Evolutionary conservation across 371 early-diverging fungal genomes (phyloP).

Genomic region (Apophysomyces sp.): DNA sequence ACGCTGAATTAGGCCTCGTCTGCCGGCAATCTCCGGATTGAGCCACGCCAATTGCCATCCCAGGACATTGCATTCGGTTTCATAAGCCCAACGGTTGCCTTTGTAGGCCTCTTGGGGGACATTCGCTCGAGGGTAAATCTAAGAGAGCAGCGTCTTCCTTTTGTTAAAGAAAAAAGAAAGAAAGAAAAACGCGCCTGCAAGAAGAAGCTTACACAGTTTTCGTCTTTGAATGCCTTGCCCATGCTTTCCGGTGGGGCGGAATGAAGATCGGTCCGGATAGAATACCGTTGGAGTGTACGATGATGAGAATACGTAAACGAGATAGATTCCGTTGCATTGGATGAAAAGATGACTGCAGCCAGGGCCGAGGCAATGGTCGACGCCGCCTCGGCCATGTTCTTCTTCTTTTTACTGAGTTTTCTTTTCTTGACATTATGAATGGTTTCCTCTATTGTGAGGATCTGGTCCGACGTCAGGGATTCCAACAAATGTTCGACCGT

Average conservation of each 20-base stretch:
- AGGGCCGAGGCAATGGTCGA: conserved; percentile 12
- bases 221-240: conserved; percentile 59
- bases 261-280: conserved; percentile 78
- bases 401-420: conserved; percentile 25
- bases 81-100: conserved; percentile 94
- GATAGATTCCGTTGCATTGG: not conserved
- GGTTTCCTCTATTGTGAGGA: conserved; percentile 34
- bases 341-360: conserved; percentile 8
- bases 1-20: conserved; percentile 89
- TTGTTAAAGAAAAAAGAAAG: not conserved
- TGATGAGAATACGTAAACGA: conserved; percentile 60
- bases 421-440: conserved; percentile 36
- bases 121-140: conserved; percentile 67
- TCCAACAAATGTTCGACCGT: conserved; percentile 35
- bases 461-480: conserved; percentile 34
- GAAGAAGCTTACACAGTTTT: conserved; percentile 55
- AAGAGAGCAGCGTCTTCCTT: not conserved
- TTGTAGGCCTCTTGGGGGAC: conserved; percentile 64
- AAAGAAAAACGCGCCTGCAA: not conserved
- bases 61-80: conserved; percentile 84
- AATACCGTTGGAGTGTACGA: conserved; percentile 58
- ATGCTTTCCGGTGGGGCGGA: conserved; percentile 54
- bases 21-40: conserved; percentile 79
- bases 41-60: conserved; percentile 88
- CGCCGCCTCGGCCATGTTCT: conserved; percentile 8